phyloP scores from a whole-genome alignment of 208 protist species.

The Crithidia brevicula region DNA sequence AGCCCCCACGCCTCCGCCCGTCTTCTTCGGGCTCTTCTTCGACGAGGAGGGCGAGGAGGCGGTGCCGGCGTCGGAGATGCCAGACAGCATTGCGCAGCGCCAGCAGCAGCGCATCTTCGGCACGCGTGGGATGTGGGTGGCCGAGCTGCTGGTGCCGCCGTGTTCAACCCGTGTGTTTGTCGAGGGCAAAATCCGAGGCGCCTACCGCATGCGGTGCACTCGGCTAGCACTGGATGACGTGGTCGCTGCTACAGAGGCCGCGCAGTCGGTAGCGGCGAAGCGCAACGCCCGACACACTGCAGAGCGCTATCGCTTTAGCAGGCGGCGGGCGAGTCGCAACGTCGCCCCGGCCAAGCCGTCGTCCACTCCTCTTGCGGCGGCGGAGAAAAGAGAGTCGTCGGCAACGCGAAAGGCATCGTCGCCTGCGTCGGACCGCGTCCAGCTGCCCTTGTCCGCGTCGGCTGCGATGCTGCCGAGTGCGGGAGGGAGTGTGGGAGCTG shows the following conservation, averaged over 20 bases:
- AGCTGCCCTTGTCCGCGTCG: too few species aligned
- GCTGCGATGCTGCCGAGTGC: too few species aligned
- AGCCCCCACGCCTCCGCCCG: constrained; percentile 12
- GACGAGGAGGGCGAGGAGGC: constrained; percentile 24
- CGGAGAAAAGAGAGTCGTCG: too few species aligned
- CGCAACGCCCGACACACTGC: constrained; percentile 1
- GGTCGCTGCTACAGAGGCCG: constrained; percentile 5
- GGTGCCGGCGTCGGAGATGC: constrained; percentile 20
- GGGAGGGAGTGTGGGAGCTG: too few species aligned
- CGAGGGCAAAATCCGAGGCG: constrained; percentile 23
- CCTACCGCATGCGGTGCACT: constrained; percentile 34
- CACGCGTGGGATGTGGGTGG: constrained; percentile 18
- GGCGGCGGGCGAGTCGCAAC: neutral
- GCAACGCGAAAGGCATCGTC: too few species aligned
- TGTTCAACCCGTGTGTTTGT: constrained; percentile 22
- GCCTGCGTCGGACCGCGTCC: too few species aligned
- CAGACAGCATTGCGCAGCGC: constrained; percentile 13
- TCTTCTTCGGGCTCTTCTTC: constrained; percentile 32
- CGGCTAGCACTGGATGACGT: constrained; percentile 25
- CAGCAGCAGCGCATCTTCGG: constrained; percentile 22
- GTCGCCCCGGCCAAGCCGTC: neutral
- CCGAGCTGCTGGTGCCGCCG: constrained; percentile 25
- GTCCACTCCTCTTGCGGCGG: neutral
- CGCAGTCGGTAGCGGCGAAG: constrained; percentile 9
- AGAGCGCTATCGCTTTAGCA: constrained; percentile 2